Evolutionary conservation across 2,329 filamentous ascomycete genomes (phyloP), one percentile per base, ranked within the genome.

Genomic region (Colletotrichum sp.): DNA sequence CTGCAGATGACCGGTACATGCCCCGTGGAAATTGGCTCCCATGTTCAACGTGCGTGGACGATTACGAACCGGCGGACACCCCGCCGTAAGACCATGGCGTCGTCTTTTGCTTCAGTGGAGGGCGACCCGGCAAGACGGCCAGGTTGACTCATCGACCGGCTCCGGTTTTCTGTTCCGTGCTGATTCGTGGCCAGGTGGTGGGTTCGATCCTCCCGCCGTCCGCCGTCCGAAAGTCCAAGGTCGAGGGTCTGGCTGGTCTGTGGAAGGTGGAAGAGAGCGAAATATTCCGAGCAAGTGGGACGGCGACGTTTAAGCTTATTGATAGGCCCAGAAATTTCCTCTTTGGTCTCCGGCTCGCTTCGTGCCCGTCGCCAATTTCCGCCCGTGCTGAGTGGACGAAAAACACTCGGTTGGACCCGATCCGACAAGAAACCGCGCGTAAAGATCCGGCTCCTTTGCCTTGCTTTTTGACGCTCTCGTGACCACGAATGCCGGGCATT

Each of bases 231-330:
- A 24, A 48, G 26, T 39, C 60, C 28, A n/a, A 67, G 60, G 34
- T 52, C 44, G 44, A 52, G 18, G 18, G 44, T 52, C n/a, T 52
- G 44, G n/a, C 6, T 52, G 44, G 44, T 7, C 44, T 52, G 48
- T 13, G 39, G 34, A 22, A 10, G n/a, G 57, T 15, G 28, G 34
- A 62, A 74, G n/a, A 15, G 28, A 52, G 70, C 63, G 74, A 73
- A 68, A 71, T 60, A 64, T 70, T 68, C 75, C 71, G 75, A 68
- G 24, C 24, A 26, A 55, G 62, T 36, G 66, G 71, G 55, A 71
- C 65, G 28, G 44, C 59, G 48, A 68, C 52, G 55, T 71, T 71
- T 76, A 76, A 76, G 75, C 72, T 76, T 76, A 75, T 71, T 68
- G 72, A 71, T 67, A 75, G 71, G 30, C 75, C 66, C 52, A 44